Evolutionary conservation across 148 eudicot genomes (phyloP).

Genomic region (Mesembryanthemum crystallinum): DNA sequence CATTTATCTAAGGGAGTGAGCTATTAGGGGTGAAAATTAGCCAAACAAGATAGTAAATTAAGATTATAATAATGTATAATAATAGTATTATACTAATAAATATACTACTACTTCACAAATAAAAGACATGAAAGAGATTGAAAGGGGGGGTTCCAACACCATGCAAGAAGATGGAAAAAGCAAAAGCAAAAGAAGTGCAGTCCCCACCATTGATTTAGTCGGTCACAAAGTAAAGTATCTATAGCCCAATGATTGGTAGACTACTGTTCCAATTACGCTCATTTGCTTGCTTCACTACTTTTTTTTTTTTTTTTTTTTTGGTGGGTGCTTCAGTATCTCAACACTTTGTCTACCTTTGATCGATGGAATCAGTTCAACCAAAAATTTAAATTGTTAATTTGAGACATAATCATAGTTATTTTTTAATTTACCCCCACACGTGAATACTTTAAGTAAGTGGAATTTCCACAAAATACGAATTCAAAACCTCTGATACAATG

Average conservation of each 20-base stretch:
- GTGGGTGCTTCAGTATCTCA: no score
- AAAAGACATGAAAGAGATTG: not conserved
- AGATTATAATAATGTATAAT: not conserved
- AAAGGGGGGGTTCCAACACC: not conserved
- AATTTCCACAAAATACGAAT: no score
- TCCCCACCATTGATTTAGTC: conserved; percentile 32
- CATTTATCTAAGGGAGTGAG: not conserved
- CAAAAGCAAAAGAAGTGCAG: not conserved
- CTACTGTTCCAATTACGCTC: conserved; percentile 11
- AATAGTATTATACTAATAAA: not conserved
- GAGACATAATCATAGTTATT: no score
- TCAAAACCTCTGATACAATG: no score
- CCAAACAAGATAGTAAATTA: no score
- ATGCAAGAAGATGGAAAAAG: conserved; percentile 7
- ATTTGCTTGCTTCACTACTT: not conserved
- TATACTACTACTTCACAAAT: not conserved
- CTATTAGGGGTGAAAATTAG: no score
- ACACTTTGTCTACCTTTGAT: no score
- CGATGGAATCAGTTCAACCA: no score
- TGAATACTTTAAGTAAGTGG: no score
- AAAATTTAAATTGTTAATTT: no score
- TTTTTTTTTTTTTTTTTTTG: no score
- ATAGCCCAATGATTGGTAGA: conserved; percentile 24
- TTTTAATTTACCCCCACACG: no score
- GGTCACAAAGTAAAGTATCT: conserved; percentile 30